Base-by-base conservation (phyloP, 495 filamentous ascomycete species). In the Diplogelasinospora grovesii region DNA sequence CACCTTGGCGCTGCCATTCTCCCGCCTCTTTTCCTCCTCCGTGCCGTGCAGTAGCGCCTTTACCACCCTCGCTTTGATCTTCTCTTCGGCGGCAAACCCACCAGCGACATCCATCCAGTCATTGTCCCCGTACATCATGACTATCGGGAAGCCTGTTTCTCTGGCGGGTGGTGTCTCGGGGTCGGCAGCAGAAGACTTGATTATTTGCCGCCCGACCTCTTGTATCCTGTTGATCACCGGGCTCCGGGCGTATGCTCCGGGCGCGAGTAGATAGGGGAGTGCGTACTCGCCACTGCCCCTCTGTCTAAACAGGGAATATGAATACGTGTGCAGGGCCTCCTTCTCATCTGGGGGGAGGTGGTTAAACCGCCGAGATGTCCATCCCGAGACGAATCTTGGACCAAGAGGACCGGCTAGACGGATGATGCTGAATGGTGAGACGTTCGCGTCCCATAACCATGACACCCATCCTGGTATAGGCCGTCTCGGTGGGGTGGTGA, bases 51-150 rank as follows among this genome's bases (percentile, higher is more conserved):
- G 54, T 21, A 93, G 57, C 1, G 70, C 67, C 37, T 73, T 70
- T 15, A 61, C 64, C 43, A 74, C 75, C 45, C 82, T 78, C 45
- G 85, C 75, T 45, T 82, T 78, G 10, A 96, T 70, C 65, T 86
- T 92, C 63, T 86, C 73, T 52, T 83, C 76, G 0, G 89, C 80
- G 0, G 85, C 87, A 45, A 76, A 81, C 1, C 92, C 92, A 11
- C 90, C 93, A 0, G 76, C 75, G 9, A 90, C 78, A 51, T 97
- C 93, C 92, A 98, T 97, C 92, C 92, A 98, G 68, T 98, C 92
- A 52, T 89, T 78, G 52, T 95, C 88, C 40, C 92, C 92, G 53
- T 98, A 98, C 82, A 96, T 85, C 52, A 97, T 75, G 8, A 96
- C 75, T 22, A 95, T 70, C 0, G 92, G 92, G 37, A 88, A 68